Conservation (phyloP, 495 filamentous ascomycete species). For the Lasiosphaeria miniovina region DNA sequence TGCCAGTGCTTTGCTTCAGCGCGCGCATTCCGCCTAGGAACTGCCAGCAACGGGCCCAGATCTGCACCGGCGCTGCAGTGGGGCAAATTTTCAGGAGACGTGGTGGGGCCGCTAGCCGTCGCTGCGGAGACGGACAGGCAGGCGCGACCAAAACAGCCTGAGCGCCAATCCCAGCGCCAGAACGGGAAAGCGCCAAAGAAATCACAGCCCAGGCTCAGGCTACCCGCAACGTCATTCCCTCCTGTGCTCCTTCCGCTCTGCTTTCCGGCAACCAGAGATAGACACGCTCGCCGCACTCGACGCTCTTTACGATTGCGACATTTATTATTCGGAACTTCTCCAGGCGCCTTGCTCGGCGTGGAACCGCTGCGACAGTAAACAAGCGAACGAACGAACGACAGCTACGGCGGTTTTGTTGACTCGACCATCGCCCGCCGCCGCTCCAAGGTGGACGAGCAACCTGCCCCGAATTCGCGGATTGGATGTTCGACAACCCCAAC, state of each 20-base stretch:
- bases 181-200: slow-evolving; percentile 8
- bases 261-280: neutral
- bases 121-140: slow-evolving; percentile 17
- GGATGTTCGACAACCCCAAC: neutral
- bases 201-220: neutral
- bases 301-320: too few species aligned
- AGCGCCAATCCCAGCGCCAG: slow-evolving; percentile 17
- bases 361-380: too few species aligned
- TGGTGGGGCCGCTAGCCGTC: slow-evolving; percentile 14
- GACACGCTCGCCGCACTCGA: too few species aligned
- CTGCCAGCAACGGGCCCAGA: too few species aligned
- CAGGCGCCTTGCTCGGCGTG: too few species aligned
- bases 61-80: neutral
- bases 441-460: neutral
- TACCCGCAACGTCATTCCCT: slow-evolving; percentile 22
- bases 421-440: too few species aligned
- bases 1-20: too few species aligned
- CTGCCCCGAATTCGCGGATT: slow-evolving; percentile 1
- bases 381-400: too few species aligned
- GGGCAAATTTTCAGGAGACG: slow-evolving; percentile 14
- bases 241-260: neutral
- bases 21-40: too few species aligned
- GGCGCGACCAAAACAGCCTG: slow-evolving; percentile 21
- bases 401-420: too few species aligned
- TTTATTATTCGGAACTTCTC: too few species aligned